Evolutionary conservation across 306 rosid species (phyloP), one percentile per base, ranked within the genome.

Genomic region (Rubus idaeus): DNA sequence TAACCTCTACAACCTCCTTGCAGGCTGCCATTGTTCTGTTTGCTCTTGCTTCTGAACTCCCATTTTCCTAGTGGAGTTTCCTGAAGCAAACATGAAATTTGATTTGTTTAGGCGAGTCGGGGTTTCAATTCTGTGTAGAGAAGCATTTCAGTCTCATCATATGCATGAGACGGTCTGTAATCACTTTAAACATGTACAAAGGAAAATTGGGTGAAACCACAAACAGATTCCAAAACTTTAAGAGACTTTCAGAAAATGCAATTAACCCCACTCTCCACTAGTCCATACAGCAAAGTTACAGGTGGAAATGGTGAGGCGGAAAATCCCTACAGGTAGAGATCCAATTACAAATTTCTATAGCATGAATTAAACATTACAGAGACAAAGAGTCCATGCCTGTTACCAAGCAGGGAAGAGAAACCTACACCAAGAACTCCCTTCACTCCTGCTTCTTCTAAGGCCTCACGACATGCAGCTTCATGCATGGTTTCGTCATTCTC

Each of bases 41-140:
- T 82, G 76, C 79, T 82, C 81, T 82, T 82, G 85, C 85, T 82
- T 82, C 82, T 73, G 21, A 68, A 82, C 57, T 57, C 75, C 85
- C 85, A 82, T 39, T 11, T 41, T 68, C 85, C 85, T 21, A 82
- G 72, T 58, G 82, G 85, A n/a, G 23, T 78, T 68, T 78, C 79
- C 85, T 81, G 84, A 61, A 70, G 63, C 51, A 80, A 68, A 41
- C 50, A 60, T 62, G 26, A 71, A 61, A 60, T 64, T 9, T 18
- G 52, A 26, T 61, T 74, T 61, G 18, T 45, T 74, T 61, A 74
- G 57, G 14, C 8, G 46, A 73, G 20, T 21, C 13, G 12, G 26
- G 13, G 6, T 73, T 42, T 13, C 17, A 35, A 12, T 73, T 57
- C 26, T 57, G 2, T 57, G 77, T 20, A 58, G 10, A 23, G 77